These are phyloP conservation scores for Yarrowia yakushimensis DNA, from an alignment of 805 yeast species.

Conservation along the genomic window DNA sequence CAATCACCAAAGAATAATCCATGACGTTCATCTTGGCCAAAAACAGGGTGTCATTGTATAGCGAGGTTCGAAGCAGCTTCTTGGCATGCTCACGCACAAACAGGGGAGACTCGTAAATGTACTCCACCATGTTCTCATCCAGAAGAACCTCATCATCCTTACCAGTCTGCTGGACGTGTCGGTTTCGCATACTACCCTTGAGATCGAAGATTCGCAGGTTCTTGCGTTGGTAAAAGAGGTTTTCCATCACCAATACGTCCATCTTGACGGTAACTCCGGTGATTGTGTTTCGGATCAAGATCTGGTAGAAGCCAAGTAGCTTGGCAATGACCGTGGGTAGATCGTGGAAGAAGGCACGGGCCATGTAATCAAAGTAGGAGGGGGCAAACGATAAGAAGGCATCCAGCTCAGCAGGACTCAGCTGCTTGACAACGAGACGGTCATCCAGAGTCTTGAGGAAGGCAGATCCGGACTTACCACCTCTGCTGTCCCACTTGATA, in stretches of 20 bases:
- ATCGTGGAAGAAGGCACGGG: conserved; percentile 91
- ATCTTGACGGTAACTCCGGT: conserved; percentile 75
- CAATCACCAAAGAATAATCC: conserved; percentile 96
- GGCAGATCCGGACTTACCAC: conserved; percentile 95
- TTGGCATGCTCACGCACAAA: conserved; percentile 92
- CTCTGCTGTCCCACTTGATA: conserved; percentile 91
- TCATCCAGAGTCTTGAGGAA: conserved; percentile 90
- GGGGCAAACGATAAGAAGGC: conserved; percentile 96
- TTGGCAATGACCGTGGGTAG: conserved; percentile 92
- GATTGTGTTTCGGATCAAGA: conserved; percentile 74
- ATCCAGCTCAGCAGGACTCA: conserved; percentile 83
- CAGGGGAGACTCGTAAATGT: conserved; percentile 91
- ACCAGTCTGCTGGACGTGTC: conserved; percentile 96
- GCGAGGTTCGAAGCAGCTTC: conserved; percentile 74
- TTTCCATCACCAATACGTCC: conserved; percentile 95
- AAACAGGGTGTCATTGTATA: conserved; percentile 93
- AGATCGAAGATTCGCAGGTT: conserved; percentile 87
- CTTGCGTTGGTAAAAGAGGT: conserved; percentile 77
- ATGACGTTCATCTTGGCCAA: conserved; percentile 95
- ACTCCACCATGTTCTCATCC: conserved; percentile 98
- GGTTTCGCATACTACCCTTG: conserved; percentile 95
- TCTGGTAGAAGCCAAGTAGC: conserved; percentile 92
- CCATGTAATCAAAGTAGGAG: conserved; percentile 91
- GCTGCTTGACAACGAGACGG: conserved; percentile 81
- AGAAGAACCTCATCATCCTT: conserved; percentile 87